phyloP scores from a whole-genome alignment of 1,284 basidiomycete species.

The Melanopsichium pennsylvanicum region DNA sequence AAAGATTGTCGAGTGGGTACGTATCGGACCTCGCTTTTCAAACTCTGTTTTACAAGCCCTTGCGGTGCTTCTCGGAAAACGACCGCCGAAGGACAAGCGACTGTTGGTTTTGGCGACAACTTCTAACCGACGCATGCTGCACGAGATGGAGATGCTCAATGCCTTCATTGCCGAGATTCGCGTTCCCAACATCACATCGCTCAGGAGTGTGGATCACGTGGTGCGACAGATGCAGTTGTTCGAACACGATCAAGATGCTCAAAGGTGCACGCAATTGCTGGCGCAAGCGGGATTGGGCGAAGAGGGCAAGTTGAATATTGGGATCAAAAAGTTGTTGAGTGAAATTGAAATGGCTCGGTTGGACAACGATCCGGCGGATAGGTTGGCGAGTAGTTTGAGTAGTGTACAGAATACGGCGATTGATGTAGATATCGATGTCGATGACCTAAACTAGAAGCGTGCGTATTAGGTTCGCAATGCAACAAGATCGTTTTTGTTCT shows the following conservation, averaged over 20 bases:
- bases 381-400: slow-evolving; percentile 64
- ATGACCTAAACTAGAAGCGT: slow-evolving; percentile 33
- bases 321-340: slow-evolving; percentile 86
- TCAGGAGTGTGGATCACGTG: slow-evolving; percentile 78
- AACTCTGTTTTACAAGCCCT: slow-evolving; percentile 92
- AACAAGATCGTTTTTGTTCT: not conserved
- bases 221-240: slow-evolving; percentile 87
- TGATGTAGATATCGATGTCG: slow-evolving; percentile 46
- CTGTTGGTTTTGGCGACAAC: slow-evolving; percentile 92
- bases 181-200: slow-evolving; percentile 80
- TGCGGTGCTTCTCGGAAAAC: slow-evolving; percentile 84
- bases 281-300: slow-evolving; percentile 77
- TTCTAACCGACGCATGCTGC: slow-evolving; percentile 83
- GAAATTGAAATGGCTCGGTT: slow-evolving; percentile 96
- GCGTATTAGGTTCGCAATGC: not conserved
- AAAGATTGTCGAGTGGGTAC: slow-evolving; percentile 76
- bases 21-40: slow-evolving; percentile 94
- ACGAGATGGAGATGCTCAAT: slow-evolving; percentile 87
- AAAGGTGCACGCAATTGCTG: slow-evolving; percentile 75
- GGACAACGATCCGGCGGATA: slow-evolving; percentile 69
- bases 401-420: slow-evolving; percentile 33
- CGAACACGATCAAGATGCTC: slow-evolving; percentile 70
- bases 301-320: slow-evolving; percentile 75
- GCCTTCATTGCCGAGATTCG: slow-evolving; percentile 88
- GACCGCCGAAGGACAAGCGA: slow-evolving; percentile 94